Conservation (phyloP, 2,329 filamentous ascomycete species). For the Ascochyta lentis region DNA sequence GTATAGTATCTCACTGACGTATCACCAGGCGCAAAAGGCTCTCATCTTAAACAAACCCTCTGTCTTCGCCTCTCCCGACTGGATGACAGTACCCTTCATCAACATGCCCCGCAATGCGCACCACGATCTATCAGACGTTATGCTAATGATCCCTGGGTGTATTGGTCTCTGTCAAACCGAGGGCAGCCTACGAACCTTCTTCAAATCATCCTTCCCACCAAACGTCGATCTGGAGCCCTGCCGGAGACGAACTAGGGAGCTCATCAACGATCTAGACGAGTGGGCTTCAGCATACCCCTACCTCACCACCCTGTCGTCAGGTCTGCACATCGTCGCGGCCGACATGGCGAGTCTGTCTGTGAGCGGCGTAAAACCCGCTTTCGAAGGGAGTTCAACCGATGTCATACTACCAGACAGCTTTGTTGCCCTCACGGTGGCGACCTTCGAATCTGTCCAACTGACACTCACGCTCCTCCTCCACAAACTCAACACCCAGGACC, state of each 20-base stretch:
- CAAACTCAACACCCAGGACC: conserved; percentile 24
- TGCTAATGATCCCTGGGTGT: conserved; percentile 37
- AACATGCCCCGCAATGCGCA: conserved; percentile 33
- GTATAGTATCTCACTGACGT: conserved; percentile 13
- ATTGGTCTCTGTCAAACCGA: conserved; percentile 21
- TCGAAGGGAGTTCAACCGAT: conserved; percentile 7
- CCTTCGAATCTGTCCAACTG: conserved; percentile 28
- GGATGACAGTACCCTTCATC: conserved; percentile 41
- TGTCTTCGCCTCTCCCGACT: conserved; percentile 33
- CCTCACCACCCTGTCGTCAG: conserved; percentile 18
- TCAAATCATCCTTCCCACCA: conserved; percentile 22
- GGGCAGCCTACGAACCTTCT: conserved; percentile 31
- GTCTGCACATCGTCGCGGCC: conserved; percentile 8
- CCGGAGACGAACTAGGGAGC: conserved; percentile 20
- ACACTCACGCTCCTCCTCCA: conserved; percentile 27
- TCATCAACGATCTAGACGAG: conserved; percentile 25
- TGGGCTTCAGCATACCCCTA: conserved; percentile 34
- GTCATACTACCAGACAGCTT: conserved; percentile 30
- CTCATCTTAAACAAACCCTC: conserved; percentile 39
- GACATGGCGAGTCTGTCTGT: conserved; percentile 20
- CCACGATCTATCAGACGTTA: conserved; percentile 34
- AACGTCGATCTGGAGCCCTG: conserved; percentile 20
- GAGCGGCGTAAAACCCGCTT: conserved; percentile 1
- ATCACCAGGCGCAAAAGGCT: conserved; percentile 31
- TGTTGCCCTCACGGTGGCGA: conserved; percentile 30